A percentile compares a stretch with the other conserved stretches of the same genome.
Conservation (phyloP, 1,139 yeast genomes). For the Suhomyces ambrosiae region DNA sequence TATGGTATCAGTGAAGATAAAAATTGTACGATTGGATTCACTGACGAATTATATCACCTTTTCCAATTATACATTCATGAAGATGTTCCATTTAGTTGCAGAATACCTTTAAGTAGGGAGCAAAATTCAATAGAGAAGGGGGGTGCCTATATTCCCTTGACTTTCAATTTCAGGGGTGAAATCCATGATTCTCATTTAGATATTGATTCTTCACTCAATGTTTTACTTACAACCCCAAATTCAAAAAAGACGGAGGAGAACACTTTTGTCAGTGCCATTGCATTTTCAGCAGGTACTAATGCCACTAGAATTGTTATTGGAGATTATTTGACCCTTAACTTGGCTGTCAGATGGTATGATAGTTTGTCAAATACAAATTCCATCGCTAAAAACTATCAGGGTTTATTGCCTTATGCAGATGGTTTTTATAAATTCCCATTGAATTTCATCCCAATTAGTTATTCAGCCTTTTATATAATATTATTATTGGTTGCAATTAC, state of each 20-base stretch:
- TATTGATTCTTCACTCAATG: slow-evolving; percentile 60
- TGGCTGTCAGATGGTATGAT: slow-evolving; percentile 63
- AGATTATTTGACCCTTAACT: slow-evolving; percentile 56
- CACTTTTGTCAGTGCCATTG: slow-evolving; percentile 55
- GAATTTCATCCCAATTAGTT: slow-evolving; percentile 31
- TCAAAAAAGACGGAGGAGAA: slow-evolving; percentile 31
- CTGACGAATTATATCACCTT: slow-evolving; percentile 70
- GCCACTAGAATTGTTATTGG: slow-evolving; percentile 69
- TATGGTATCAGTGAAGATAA: slow-evolving; percentile 57
- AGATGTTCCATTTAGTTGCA: slow-evolving; percentile 75
- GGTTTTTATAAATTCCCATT: slow-evolving; percentile 48
- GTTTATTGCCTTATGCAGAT: slow-evolving; percentile 37
- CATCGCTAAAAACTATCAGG: slow-evolving; percentile 12
- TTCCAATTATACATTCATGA: slow-evolving; percentile 77
- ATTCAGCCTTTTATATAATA: slow-evolving; percentile 24
- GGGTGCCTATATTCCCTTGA: slow-evolving; percentile 60
- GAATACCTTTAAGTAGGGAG: slow-evolving; percentile 54
- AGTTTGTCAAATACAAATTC: slow-evolving; percentile 27
- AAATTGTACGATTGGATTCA: slow-evolving; percentile 63
- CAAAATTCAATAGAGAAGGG: slow-evolving; percentile 46
- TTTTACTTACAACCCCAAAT: slow-evolving; percentile 49
- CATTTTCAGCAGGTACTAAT: slow-evolving; percentile 65
- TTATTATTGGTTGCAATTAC: slow-evolving; percentile 27
- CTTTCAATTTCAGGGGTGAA: slow-evolving; percentile 67
- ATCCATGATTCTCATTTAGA: slow-evolving; percentile 72